These are phyloP conservation scores for Pleurotus eryngii DNA, from an alignment of 768 basidiomycete genomes.

Conservation along the genomic window DNA sequence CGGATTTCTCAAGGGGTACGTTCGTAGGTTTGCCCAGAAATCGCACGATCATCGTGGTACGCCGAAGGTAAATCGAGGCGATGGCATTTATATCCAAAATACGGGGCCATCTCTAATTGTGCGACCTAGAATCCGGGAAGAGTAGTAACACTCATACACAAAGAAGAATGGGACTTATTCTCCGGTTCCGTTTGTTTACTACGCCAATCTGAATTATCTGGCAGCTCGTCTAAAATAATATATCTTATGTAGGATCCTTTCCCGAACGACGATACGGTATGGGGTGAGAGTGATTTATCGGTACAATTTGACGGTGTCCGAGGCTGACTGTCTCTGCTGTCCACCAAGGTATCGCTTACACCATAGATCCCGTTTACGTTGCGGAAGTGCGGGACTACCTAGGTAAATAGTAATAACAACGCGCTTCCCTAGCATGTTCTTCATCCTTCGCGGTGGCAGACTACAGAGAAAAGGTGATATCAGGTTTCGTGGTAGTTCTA, in stretches of 20 bases:
- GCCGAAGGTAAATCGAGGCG: constrained; percentile 51
- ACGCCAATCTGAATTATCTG: no score
- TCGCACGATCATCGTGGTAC: constrained; percentile 94
- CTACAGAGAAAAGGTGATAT: constrained; percentile 74
- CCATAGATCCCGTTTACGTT: constrained; percentile 75
- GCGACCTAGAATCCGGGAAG: constrained; percentile 68
- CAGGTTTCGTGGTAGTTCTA: no score
- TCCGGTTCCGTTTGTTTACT: constrained; percentile 53
- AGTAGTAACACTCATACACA: constrained; percentile 87
- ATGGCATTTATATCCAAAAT: neutral
- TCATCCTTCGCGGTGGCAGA: constrained; percentile 38
- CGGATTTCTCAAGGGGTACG: constrained; percentile 88
- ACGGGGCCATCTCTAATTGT: neutral
- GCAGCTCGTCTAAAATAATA: neutral
- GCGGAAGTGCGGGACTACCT: constrained; percentile 80
- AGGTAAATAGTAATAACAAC: constrained; percentile 41
- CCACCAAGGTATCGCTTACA: constrained; percentile 71
- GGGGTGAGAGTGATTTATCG: constrained; percentile 51
- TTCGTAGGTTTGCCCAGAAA: constrained; percentile 85
- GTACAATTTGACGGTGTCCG: no score
- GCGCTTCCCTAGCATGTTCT: constrained; percentile 3
- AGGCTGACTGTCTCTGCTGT: neutral
- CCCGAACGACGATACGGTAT: constrained; percentile 74
- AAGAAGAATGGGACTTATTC: constrained; percentile 82
- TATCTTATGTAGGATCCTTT: constrained; percentile 51